Evolutionary conservation across 2,329 filamentous ascomycete genomes (phyloP).

Genomic region (Epichloe scottii): DNA sequence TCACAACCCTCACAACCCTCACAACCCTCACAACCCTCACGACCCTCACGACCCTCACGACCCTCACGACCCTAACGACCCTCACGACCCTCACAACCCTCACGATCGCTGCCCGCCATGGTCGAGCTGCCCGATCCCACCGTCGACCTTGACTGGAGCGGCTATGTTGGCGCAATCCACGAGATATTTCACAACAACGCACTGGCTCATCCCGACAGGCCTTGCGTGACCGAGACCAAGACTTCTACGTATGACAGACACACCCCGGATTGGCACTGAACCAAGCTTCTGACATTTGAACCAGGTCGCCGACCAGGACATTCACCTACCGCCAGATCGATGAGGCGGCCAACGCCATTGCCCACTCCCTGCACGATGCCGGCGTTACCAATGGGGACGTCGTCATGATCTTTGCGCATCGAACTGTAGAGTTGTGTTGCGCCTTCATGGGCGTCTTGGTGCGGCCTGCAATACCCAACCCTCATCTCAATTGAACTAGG

Average conservation of each 20-base stretch:
- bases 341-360: conserved; percentile 68
- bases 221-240: conserved; percentile 38
- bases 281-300: not conserved
- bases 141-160: conserved; percentile 53
- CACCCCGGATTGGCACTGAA: conserved; percentile 7
- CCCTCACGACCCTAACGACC: too few species aligned
- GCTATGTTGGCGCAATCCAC: conserved; percentile 52
- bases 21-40: too few species aligned
- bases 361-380: conserved; percentile 62
- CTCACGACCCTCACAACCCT: too few species aligned
- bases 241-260: conserved; percentile 11
- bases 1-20: too few species aligned
- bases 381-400: conserved; percentile 73
- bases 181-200: conserved; percentile 59
- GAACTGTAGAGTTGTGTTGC: conserved; percentile 50
- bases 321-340: conserved; percentile 84
- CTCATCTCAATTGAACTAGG: not conserved
- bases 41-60: too few species aligned
- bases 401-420: conserved; percentile 83
- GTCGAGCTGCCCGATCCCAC: conserved; percentile 48
- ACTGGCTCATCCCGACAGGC: conserved; percentile 47
- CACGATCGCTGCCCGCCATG: not conserved
- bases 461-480: not conserved
- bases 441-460: conserved; percentile 65
- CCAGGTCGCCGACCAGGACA: conserved; percentile 34